Evolutionary conservation across 202 grass and related monocot species (phyloP), one percentile per base, ranked within the genome.

Genomic region (Carex sylvatica): DNA sequence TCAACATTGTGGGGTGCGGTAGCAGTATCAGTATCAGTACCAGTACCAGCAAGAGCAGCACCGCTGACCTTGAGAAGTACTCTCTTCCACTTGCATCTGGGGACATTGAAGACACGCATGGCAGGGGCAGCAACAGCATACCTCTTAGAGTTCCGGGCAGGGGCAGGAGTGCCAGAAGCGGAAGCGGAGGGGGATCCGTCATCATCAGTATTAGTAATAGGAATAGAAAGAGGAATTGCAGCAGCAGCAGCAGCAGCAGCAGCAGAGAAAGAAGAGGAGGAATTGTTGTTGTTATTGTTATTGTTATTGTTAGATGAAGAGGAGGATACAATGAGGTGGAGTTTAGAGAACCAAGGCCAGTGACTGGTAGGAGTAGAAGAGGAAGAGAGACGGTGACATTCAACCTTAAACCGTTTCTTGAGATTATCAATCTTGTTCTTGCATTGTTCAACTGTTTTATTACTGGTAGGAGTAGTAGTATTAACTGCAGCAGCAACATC

Each of bases 341-440:
- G 93, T 81, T 99, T 91, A 51, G 72, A 90, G 80, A 91, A 99
- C 96, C 96, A 99, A 0, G 91, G 89, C 96, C 93, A 96, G 36
- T 92, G 92, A 61, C 83, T 95, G 44, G 20, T 18, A 4, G 79
- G 52, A 16, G 77, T 60, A 61, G 83, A 55, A 15, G 26, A 5
- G 7, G 61, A 65, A 16, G 82, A 52, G 23, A 93, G 82, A 24
- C 96, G 91, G 64, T 95, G 91, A 70, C 96, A 93, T 81, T 99
- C 96, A n/a, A 99, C 96, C 88, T 99, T 99, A 86, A 90, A 99
- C 1, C 93, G 89, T 74, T 99, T 99, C 82, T 99, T 99, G 15
- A 99, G 91, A 65, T 99, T 99, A 54, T 99, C 96, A 61, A 99
- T 96, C 91, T 99, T 99, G 83, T 99, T 99, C 88, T 99, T 99